Base-by-base conservation (phyloP, 441 rosid species). In the Daphne laureola region DNA sequence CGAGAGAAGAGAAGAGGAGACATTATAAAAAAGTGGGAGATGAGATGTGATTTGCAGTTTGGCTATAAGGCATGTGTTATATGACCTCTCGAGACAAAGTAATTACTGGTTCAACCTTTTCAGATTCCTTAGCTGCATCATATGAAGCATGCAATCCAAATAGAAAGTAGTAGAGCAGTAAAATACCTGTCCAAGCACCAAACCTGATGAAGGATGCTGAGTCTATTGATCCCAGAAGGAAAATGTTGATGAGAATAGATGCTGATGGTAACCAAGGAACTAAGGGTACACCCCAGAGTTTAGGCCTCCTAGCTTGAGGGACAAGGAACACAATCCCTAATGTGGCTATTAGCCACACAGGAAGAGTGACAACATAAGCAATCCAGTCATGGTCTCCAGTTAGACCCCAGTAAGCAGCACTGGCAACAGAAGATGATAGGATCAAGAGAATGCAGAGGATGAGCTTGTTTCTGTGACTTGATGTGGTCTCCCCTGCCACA, bases 251-350 rank as follows among this genome's bases (percentile, higher is more conserved):
- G 0, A 81, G 70, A 17, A 88, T 79, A 1, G 94, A 88, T 13
- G 69, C 63, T 1, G 96, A 85, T 3, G 96, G 96, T 59, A 88
- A 9, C 87, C 86, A 88, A 2, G 94, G 96, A 23, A 88, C 89
- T 63, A 88, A 57, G 0, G 94, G 94, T 36, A 73, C 89, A 8
- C 94, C 94, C 96, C 94, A 88, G 0, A 79, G 43, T 16, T 67
- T 79, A 2, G 94, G 91, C 9, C 58, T 69, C 54, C 86, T 79
- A 18, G 87, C 89, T 17, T 76, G 82, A 0, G 94, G 89, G 4
- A 88, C 85, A 47, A 78, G 40, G 23, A 78, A 12, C 41, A 46
- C 52, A 40, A 88, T 57, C 4, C 62, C 80, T 8, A 61, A 17
- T 0, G 94, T 88, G 0, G 76, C 61, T 25, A 80, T 50, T 27